Evolutionary conservation across 202 grass and related monocot species (phyloP).

Genomic region (Musa balbisiana): DNA sequence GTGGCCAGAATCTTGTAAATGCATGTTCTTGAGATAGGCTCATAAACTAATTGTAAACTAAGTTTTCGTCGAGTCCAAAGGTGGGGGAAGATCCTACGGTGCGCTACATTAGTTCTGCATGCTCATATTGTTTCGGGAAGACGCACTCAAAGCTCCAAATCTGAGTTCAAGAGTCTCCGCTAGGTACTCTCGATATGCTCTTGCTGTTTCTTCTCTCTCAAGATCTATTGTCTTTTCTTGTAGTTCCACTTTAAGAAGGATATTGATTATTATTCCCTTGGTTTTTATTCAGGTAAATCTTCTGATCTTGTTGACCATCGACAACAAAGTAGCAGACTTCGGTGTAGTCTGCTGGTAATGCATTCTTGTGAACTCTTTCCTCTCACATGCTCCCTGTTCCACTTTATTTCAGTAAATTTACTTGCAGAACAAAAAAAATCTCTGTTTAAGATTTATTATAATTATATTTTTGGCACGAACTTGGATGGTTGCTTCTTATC

Average conservation of each 20-base stretch:
- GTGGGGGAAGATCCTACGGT: not conserved
- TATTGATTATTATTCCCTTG: not conserved
- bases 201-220: too few species aligned
- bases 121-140: slow-evolving; percentile 6
- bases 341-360: not conserved
- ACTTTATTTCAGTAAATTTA: not conserved
- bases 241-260: not conserved
- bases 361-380: not conserved
- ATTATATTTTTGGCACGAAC: too few species aligned
- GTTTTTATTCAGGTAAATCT: not conserved
- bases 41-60: not conserved
- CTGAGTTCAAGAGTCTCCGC: not conserved
- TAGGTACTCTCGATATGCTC: not conserved
- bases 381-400: not conserved
- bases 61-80: not conserved
- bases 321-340: too few species aligned
- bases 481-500: not conserved
- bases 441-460: too few species aligned
- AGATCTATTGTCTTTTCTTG: not conserved
- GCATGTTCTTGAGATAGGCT: slow-evolving; percentile 52
- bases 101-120: not conserved
- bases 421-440: not conserved
- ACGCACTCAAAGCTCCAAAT: not conserved
- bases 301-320: too few species aligned
- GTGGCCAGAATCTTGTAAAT: slow-evolving; percentile 35